Evolutionary conservation across 2,329 filamentous ascomycete genomes (phyloP).

Genomic region (Verticillium nubilum): DNA sequence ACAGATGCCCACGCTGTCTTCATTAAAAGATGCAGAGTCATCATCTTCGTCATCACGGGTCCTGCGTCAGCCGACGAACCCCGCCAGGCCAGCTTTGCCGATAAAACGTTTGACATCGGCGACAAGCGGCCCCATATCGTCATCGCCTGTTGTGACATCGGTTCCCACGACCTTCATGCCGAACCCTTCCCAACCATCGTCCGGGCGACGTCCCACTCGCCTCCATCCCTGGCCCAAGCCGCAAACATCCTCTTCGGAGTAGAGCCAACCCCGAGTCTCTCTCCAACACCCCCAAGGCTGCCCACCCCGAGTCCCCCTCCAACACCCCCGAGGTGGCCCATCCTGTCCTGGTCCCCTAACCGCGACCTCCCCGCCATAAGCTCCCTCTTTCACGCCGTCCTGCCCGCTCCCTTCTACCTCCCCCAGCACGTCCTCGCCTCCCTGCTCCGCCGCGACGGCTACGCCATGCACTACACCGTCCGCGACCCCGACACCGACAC

Average conservation of each 20-base stretch:
- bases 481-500: slow-evolving; percentile 36
- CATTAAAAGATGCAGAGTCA: slow-evolving; percentile 51
- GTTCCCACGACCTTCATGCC: slow-evolving; percentile 30
- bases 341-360: slow-evolving; percentile 32
- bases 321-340: slow-evolving; percentile 33
- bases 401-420: slow-evolving; percentile 41
- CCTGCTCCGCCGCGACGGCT: slow-evolving; percentile 48
- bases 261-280: too few relatives aligned
- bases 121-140: slow-evolving; percentile 46
- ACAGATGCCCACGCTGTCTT: slow-evolving; percentile 59
- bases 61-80: slow-evolving; percentile 38
- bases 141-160: slow-evolving; percentile 43
- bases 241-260: slow-evolving; percentile 48
- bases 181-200: slow-evolving; percentile 46
- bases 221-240: slow-evolving; percentile 40
- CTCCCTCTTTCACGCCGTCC: slow-evolving; percentile 40
- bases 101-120: slow-evolving; percentile 34
- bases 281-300: too few relatives aligned
- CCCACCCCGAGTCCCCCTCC: too few relatives aligned
- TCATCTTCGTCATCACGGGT: slow-evolving; percentile 57
- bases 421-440: slow-evolving; percentile 33
- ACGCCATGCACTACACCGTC: slow-evolving; percentile 52
- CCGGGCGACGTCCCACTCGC: slow-evolving; percentile 41
- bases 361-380: slow-evolving; percentile 34
- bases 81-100: slow-evolving; percentile 47